Conservation (phyloP, 768 basidiomycete genomes). For the Hericium erinaceus region DNA sequence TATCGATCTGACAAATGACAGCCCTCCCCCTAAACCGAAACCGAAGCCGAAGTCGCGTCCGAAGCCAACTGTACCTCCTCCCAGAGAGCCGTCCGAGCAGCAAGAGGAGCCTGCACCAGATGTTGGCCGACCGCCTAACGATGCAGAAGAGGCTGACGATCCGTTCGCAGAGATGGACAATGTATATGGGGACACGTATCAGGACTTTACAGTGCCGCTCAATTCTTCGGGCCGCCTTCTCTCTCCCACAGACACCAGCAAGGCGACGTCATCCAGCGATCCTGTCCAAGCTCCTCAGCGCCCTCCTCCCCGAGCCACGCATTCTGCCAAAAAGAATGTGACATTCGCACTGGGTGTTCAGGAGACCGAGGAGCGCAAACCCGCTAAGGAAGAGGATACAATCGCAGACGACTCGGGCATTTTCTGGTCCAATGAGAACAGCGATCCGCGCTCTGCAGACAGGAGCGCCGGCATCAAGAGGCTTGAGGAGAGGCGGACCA, state of each 20-base stretch:
- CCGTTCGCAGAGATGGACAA: slow-evolving; percentile 1
- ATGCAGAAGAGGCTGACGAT: neutral
- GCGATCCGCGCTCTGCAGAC: neutral
- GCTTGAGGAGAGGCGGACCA: too few species aligned
- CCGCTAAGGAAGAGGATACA: neutral
- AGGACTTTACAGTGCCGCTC: slow-evolving; percentile 7
- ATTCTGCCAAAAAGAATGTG: neutral
- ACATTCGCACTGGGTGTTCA: neutral
- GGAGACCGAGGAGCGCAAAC: neutral
- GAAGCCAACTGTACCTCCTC: neutral
- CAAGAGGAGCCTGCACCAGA: neutral
- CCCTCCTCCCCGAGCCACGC: too few species aligned
- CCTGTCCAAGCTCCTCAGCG: neutral
- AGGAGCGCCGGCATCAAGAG: too few species aligned
- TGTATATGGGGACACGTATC: slow-evolving; percentile 1
- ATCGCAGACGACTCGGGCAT: neutral
- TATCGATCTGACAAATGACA: neutral
- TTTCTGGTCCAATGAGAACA: neutral
- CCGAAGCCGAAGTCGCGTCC: neutral
- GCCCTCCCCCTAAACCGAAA: neutral
- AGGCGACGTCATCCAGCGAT: neutral
- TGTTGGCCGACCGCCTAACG: neutral
- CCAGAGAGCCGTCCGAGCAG: neutral
- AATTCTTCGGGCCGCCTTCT: slow-evolving; percentile 8
- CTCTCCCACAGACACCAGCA: neutral